Base-by-base conservation (phyloP, 352 stramenopile genomes). In the Globisporangium echinulatum region DNA sequence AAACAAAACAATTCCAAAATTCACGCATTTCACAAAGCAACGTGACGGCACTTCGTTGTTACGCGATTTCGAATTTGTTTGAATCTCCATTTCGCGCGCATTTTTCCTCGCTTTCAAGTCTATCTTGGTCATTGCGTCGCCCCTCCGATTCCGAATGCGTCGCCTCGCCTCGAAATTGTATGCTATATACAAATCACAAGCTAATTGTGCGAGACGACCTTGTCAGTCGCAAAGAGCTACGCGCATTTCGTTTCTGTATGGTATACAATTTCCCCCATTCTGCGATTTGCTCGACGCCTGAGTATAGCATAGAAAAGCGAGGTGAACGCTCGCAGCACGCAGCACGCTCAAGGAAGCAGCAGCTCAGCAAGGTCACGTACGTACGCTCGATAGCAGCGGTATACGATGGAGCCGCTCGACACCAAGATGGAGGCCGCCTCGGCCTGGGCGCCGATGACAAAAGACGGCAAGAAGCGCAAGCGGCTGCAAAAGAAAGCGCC, bases 401-500 rank as follows among this genome's bases (percentile, higher is more conserved):
- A 33, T 33, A 48, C 19, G 11, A 92, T 92, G 82, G 82, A 92
- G 69, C 82, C 82, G 64, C 75, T 92, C 56, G 79, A 70, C 7
- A 48, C 43, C 11, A 48, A 48, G 43, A 13, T 48, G 13, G 43
- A 48, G 13, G 71, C 68, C 19, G 63, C 68, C 36, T 75, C 77
- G 52, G 70, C 78, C 37, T 92, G 82, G 82, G 68, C 75, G 46
- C 75, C 78, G n/a, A 62, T 87, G 49, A 74, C 74, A 65, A 90
- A 88, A 54, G 75, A 84, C 46, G 79, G 75, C 50, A 94, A 94
- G 77, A 94, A 95, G 81, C 85, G 85, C 75, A 92, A 92, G 75
- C 86, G 86, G 9, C 70, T 92, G 61, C 88, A 96, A 69, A 94
- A 93, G 76, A 96, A 96, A 67, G 88, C 88, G 14, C 88, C 88